phyloP scores from a whole-genome alignment of 306 rosid genomes.

The Ziziphus jujuba region DNA sequence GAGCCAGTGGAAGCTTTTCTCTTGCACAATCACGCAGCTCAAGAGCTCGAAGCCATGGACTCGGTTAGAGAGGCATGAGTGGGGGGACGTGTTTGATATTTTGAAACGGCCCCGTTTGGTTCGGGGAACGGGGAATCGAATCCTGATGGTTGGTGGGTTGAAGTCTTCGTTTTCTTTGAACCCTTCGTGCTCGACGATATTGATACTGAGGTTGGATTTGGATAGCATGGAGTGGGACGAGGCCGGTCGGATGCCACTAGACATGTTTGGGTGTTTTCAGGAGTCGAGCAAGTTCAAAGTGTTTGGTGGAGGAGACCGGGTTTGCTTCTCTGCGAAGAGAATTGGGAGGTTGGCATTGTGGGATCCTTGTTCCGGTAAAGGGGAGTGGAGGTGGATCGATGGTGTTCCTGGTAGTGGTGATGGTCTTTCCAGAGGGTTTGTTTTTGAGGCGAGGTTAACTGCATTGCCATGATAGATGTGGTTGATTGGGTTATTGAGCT shows the following conservation, averaged over 20 bases:
- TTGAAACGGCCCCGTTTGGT: conserved; percentile 76
- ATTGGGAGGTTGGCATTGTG: conserved; percentile 69
- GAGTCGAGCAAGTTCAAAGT: conserved; percentile 83
- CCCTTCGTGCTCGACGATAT: conserved; percentile 72
- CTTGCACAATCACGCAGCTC: conserved; percentile 37
- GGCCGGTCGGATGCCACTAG: conserved; percentile 80
- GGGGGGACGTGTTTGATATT: conserved; percentile 93
- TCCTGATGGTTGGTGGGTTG: conserved; percentile 84
- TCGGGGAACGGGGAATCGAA: conserved; percentile 48
- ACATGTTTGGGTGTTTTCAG: conserved; percentile 72
- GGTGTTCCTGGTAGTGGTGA: conserved; percentile 59
- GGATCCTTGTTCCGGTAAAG: conserved; percentile 40
- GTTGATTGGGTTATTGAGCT: conserved; percentile 11
- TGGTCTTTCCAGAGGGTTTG: conserved; percentile 70
- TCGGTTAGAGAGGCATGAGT: conserved; percentile 60
- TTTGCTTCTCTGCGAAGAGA: conserved; percentile 82
- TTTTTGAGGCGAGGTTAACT: conserved; percentile 74
- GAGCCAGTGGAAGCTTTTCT: conserved; percentile 80
- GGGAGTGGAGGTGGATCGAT: conserved; percentile 77
- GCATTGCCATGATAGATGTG: conserved; percentile 51
- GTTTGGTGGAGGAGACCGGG: conserved; percentile 66
- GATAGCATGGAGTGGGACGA: conserved; percentile 79
- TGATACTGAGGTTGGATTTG: conserved; percentile 68
- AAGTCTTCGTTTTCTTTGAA: conserved; percentile 71
- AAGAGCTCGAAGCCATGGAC: conserved; percentile 51